Base-by-base conservation (phyloP, 139 green algal genomes). In the Gonium pectorale region DNA sequence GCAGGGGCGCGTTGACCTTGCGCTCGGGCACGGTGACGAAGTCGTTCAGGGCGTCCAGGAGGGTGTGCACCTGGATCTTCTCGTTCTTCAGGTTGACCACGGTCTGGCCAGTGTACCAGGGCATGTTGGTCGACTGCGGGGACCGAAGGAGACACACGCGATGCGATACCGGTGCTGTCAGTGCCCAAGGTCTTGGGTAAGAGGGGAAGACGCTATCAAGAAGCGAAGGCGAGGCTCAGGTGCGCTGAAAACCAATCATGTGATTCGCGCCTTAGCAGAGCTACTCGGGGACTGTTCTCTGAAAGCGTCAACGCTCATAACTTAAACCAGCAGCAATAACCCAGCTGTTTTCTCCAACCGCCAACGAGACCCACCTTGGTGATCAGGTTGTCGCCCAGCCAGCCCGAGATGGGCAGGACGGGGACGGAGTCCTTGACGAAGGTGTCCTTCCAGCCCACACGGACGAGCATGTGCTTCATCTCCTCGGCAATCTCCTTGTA, bases 321-420 rank as follows among this genome's bases (percentile, higher is more conserved):
- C n/a, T n/a, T n/a, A 27, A 31, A n/a, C 56, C 5, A 17, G 17
- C 63, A 69, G 5, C 63, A 69, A 26, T 33, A 69, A 13, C n/a
- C n/a, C n/a, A n/a, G n/a, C n/a, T n/a, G n/a, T n/a, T n/a, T n/a
- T n/a, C n/a, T n/a, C n/a, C n/a, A n/a, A n/a, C n/a, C n/a, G n/a
- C n/a, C n/a, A n/a, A n/a, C n/a, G n/a, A 29, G 31, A 69, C 77
- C 2, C 31, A 83, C 77, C 94, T 96, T 95, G 84, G 95, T 93
- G 91, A 99, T 97, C 92, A 99, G 94, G 97, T 99, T 99, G 95
- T 99, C 97, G 83, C 97, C 97, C 89, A 97, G 96, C 93, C 96
- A 99, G 70, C 97, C 97, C 37, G 97, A 99, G 95, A 99, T 99
- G 92, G 97, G 97, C 66, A 99, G 83, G 89, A 99, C 94, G 86